phyloP scores from a whole-genome alignment of 805 yeast genomes.

The Maudiozyma turicensis region DNA sequence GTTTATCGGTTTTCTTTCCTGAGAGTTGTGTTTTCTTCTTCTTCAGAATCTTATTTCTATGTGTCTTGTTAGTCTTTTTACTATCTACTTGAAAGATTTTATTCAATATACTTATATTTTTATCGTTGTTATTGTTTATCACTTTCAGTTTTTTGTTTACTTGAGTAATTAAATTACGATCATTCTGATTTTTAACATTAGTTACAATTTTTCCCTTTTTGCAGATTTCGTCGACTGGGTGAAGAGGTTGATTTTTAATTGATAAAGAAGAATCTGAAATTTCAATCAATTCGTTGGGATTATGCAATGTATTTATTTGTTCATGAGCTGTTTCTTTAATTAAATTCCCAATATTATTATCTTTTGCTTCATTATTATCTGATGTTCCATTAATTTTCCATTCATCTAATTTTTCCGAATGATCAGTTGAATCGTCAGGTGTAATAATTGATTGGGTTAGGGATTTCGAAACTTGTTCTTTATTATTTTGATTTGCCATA shows the following conservation, averaged over 20 bases:
- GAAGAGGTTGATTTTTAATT: no score
- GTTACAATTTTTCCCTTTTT: conserved; percentile 3
- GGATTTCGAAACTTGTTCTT: neutral
- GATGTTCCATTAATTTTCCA: conserved; percentile 8
- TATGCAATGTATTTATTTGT: conserved; percentile 4
- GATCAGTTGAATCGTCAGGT: conserved; percentile 11
- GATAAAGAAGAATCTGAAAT: conserved; percentile 8
- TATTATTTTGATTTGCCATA: neutral
- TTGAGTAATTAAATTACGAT: neutral
- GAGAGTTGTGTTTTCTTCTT: neutral
- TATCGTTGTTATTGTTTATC: conserved; percentile 5
- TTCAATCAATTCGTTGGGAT: conserved; percentile 12
- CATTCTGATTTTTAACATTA: conserved; percentile 1
- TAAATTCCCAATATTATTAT: neutral
- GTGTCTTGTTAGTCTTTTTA: neutral
- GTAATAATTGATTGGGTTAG: conserved; percentile 8
- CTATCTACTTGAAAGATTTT: conserved; percentile 14
- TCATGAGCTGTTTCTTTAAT: conserved; percentile 8
- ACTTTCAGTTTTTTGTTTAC: conserved; percentile 1
- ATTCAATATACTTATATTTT: conserved; percentile 19
- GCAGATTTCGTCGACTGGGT: conserved; percentile 5
- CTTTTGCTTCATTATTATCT: neutral
- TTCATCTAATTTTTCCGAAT: conserved; percentile 8
- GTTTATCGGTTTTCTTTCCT: conserved; percentile 4
- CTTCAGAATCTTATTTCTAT: neutral